Base-by-base conservation (phyloP, 2,329 filamentous ascomycete species). In the Sporothrix pseudoabietina region DNA sequence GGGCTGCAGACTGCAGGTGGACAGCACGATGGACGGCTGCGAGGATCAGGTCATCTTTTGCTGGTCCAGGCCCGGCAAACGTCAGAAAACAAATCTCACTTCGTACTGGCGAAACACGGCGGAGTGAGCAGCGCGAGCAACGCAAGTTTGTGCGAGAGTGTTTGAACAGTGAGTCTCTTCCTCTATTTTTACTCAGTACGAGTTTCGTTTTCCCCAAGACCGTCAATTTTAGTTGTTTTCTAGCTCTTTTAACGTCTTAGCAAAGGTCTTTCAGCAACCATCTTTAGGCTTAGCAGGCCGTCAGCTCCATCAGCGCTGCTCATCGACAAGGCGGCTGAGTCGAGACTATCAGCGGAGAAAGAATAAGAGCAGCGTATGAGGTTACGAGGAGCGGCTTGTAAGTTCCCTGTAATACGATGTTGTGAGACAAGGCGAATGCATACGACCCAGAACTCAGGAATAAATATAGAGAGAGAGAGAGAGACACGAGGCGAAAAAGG, bases 1-100 rank as follows among this genome's bases (percentile, higher is more conserved):
- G 22, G 52, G 14, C 22, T 57, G 32, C 57, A 41, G 59, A 41
- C 35, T 63, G 32, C 19, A 39, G 32, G 22, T 9, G 14, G 19
- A 26, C 32, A 19, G 12, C 32, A 65, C 65, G 49, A 39, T 69
- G 66, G 49, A 30, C 32, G 47, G 32, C 47, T 30, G 49, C 49
- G 66, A 41, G 32, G 10, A 55, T 69, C 66, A 55, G 66, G 32
- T 41, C 32, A 69, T 69, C 35, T 65, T 9, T 49, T 65, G n/a
- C 35, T 35, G 55, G 26, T 12, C 26, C 30, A 59, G 30, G 30
- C 55, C 26, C 52, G 6, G 19, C 19, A 54, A 22, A 54, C 52
- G 10, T 6, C 52, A 54, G 7, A 22, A 22, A 16, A 22, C 52
- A 54, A 10, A 54, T 26, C 26, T 26, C 2, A 26, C 26, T 26